Base-by-base conservation (phyloP, 208 protist species). In the Angomonas ambiguus region DNA sequence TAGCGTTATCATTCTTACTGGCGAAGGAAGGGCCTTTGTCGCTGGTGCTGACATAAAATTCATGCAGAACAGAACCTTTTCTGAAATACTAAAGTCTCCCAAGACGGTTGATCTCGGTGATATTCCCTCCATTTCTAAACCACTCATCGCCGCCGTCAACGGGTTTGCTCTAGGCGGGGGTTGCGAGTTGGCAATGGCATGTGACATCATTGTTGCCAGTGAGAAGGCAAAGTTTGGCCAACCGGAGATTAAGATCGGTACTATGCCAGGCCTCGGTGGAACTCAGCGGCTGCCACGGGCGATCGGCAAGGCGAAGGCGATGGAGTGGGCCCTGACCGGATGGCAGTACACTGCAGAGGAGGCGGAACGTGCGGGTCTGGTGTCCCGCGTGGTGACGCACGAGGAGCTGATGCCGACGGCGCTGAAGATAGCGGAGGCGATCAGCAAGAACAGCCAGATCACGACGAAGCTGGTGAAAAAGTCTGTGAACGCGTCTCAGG, bases 21-120 rank as follows among this genome's bases (percentile, higher is more conserved):
- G 96, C 28, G 88, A 63, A 30, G 88, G 94, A 8, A 95, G 97
- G 42, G 91, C 97, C 0, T 99, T 99, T 72, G 96, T 97, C 34
- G 95, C 96, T 3, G 97, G 97, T 42, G 97, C 97, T 1, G 96
- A 99, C 75, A 98, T 98, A 67, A 98, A 98, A 72, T 75, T 91
- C 59, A 98, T 99, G 96, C 63, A 70, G 48, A 67, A 80, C 13
- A n/a, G n/a, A n/a, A n/a, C n/a, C n/a, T n/a, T n/a, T n/a, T n/a
- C n/a, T 99, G 96, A 61, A 71, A 38, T 65, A 80, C 13, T 61
- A 76, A 55, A 79, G 28, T 31, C 95, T 93, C 53, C 71, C 81
- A 28, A 90, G 97, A 6, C 73, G 79, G 32, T 78, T 95, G 62
- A 75, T 79, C 27, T 72, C 80, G 96, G 35, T 5, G 53, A 25